Percentiles rank a stretch among this genome's conserved stretches.
Evolutionary conservation across 1,284 basidiomycete species (phyloP).

Genomic region (Cryptococcus sp.): DNA sequence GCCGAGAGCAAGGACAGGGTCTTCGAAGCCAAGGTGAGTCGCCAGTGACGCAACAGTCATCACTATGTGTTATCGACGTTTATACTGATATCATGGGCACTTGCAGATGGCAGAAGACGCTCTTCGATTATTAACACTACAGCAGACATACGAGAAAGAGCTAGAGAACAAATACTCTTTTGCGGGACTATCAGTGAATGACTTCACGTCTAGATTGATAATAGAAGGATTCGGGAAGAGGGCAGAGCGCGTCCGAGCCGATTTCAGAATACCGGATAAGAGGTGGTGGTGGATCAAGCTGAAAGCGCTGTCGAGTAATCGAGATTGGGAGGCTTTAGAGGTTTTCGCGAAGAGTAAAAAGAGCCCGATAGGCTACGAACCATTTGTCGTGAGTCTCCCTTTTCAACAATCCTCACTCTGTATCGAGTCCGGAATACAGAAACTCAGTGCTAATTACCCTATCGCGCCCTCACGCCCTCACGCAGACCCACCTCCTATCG

Average conservation of each 20-base stretch:
- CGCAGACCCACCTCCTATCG: conserved; percentile 45
- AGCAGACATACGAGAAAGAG: conserved; percentile 87
- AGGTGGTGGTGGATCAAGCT: conserved; percentile 88
- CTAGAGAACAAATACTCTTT: conserved; percentile 71
- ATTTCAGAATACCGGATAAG: conserved; percentile 90
- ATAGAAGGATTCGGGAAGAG: conserved; percentile 76
- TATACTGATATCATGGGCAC: background rate
- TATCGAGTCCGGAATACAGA: background rate
- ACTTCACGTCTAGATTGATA: conserved; percentile 74
- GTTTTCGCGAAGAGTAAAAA: conserved; percentile 78
- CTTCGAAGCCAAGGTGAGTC: conserved; percentile 82
- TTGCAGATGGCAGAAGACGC: conserved; percentile 86
- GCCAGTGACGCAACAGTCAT: background rate
- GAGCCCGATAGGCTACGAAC: conserved; percentile 93
- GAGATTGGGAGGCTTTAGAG: conserved; percentile 83
- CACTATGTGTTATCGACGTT: background rate
- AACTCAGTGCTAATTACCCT: background rate
- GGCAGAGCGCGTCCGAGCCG: conserved; percentile 79
- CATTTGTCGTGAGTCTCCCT: conserved; percentile 72
- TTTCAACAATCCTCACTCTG: background rate
- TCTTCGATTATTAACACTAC: conserved; percentile 70
- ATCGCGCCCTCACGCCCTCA: background rate
- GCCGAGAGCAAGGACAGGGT: conserved; percentile 86
- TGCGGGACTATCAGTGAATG: conserved; percentile 78
- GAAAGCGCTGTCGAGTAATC: conserved; percentile 70